These are phyloP conservation scores for Arbutus unedo DNA, from an alignment of 148 eudicot genomes.

Conservation along the genomic window DNA sequence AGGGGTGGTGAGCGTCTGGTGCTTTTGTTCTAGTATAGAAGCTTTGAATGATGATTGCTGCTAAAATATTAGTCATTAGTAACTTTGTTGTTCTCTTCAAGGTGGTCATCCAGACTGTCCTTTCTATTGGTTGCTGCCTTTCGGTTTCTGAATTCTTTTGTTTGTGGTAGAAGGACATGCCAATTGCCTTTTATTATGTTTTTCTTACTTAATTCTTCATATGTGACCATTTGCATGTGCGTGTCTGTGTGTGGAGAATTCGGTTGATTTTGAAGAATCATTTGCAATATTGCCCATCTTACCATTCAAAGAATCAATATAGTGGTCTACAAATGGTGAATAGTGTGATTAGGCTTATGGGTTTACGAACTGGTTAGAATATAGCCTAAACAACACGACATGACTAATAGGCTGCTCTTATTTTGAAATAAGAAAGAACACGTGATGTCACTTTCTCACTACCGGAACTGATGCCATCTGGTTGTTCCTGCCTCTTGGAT, in stretches of 20 bases:
- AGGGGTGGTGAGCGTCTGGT: slow-evolving; percentile 68
- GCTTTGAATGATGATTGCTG: neutral
- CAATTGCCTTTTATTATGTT: neutral
- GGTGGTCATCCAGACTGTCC: neutral
- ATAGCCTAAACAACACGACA: neutral
- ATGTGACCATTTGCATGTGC: too few species aligned
- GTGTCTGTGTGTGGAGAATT: too few species aligned
- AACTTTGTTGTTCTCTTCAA: neutral
- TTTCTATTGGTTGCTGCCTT: neutral
- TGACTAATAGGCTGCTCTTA: neutral
- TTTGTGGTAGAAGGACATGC: neutral
- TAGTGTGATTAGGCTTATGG: neutral
- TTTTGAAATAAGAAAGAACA: neutral
- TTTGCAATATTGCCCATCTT: neutral
- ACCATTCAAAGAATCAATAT: neutral
- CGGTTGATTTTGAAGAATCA: neutral
- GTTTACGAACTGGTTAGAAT: neutral
- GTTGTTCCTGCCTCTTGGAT: neutral
- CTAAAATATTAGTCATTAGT: neutral
- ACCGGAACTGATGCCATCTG: neutral
- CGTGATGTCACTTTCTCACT: neutral
- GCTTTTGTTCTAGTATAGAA: slow-evolving; percentile 6
- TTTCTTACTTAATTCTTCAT: neutral
- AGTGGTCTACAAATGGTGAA: neutral
- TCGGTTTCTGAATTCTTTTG: neutral